Evolutionary conservation across 495 filamentous ascomycete species (phyloP).

Genomic region (Tuber umbilicatum): DNA sequence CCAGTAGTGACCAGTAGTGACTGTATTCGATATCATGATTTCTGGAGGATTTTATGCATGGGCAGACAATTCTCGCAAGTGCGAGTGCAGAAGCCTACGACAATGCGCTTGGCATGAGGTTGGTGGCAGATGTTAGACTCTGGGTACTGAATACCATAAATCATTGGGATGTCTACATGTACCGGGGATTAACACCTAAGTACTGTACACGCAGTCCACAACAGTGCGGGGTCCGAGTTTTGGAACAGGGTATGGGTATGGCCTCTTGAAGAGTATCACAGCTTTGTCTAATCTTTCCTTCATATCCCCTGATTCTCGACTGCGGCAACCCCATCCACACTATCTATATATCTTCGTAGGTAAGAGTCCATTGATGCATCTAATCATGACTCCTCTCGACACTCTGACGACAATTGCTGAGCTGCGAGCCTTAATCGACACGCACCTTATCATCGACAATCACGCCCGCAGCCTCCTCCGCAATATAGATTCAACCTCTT

Average conservation of each 20-base stretch:
- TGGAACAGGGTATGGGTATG: not conserved
- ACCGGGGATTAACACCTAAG: too few relatives aligned
- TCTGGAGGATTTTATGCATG: too few relatives aligned
- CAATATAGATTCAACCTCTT: conserved; percentile 39
- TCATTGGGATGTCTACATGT: too few relatives aligned
- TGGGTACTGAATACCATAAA: too few relatives aligned
- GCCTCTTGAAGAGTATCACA: too few relatives aligned
- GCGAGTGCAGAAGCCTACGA: too few relatives aligned
- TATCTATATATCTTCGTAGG: not conserved
- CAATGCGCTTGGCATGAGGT: too few relatives aligned
- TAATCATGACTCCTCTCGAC: not conserved
- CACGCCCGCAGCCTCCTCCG: conserved; percentile 76
- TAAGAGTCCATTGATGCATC: not conserved
- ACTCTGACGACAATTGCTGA: conserved; percentile 25
- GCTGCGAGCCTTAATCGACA: conserved; percentile 52
- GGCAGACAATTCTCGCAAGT: too few relatives aligned
- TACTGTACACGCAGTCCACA: too few relatives aligned
- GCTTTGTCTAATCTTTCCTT: not conserved
- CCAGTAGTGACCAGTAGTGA: too few relatives aligned
- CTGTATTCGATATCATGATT: too few relatives aligned
- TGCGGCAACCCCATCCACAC: not conserved
- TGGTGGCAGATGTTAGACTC: too few relatives aligned
- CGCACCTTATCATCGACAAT: conserved; percentile 76
- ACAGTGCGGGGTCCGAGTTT: not conserved
- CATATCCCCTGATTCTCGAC: not conserved